Base-by-base conservation (phyloP, 2,329 filamentous ascomycete species). In the Diplocarpon rosae region DNA sequence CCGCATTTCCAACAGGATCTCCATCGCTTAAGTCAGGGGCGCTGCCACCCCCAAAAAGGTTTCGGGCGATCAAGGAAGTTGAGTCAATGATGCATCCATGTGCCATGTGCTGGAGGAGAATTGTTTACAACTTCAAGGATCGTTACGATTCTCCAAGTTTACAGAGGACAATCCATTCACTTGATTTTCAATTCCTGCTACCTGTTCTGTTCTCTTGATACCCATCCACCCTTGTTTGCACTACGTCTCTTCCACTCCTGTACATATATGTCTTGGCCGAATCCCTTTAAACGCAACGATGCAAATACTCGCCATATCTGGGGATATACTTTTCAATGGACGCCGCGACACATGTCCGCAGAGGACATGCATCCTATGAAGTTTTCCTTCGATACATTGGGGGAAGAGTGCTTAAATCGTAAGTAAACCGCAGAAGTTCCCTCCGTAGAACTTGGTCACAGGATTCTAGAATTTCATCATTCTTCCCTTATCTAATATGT, bases 281-380 rank as follows among this genome's bases (percentile, higher is more conserved):
- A 53, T 43, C 51, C 49, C 6, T 57, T 56, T 30, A 43, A 42
- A 32, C 42, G 42, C 16, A 45, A 46, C 11, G 53, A 56, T 46
- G 48, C 52, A 39, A 55, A 57, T 30, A 55, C 53, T 37, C 45
- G 54, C 11, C 39, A 50, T 33, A 29, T 17, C 16, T 87, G 80
- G 77, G 80, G 75, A 15, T 75, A 85, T 56, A 72, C 69, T 6
- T 88, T 89, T 59, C 72, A 79, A 54, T 80, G 82, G 70, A 84
- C 82, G 1, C 60, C 71, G 5, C 62, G 78, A 3, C 85, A 90
- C 60, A 64, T 76, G 14, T 75, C 73, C 1, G 62, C 68, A 6
- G 71, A 80, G 43, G 66, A 85, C 55, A 65, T 80, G 32, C 63
- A 72, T 43, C 74, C 73, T 2, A 59, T 83, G 52, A 80, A 78